Evolutionary conservation across 2,329 filamentous ascomycete species (phyloP), one percentile per base, ranked within the genome.

Genomic region (Bimuria novae-zelandiae): DNA sequence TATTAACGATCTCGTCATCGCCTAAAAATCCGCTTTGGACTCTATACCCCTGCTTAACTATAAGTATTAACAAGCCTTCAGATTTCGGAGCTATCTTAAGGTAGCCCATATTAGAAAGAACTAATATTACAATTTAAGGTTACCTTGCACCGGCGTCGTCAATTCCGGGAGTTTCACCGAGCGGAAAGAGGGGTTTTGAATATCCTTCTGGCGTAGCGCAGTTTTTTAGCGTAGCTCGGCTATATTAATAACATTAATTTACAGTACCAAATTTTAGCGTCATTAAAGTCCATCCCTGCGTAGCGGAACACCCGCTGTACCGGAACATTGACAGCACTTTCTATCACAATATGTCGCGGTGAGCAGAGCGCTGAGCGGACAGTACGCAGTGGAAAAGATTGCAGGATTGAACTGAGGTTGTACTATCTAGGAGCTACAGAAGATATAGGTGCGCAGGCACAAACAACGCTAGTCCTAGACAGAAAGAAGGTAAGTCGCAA

Each of bases 1-100:
- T 40, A 17, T 40, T 40, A 17, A 21, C 36, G 36, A 40, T 14
- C 23, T 39, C 36, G 11, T 49, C 19, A 49, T 30, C 3, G n/a
- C 36, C 47, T 33, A 22, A 30, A 35, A 30, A 49, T 49, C 36
- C n/a, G 36, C 36, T 49, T 49, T 32, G 16, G 36, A 23, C 30
- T 22, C 19, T 23, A 25, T 36, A 23, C 47, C 37, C 35, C 29
- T 50, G 37, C 29, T 50, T 35, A 17, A 43, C 17, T 8, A 43
- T 21, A 6, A 50, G 19, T 36, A 36, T 36, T 17, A 22, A 43
- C 17, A 43, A 36, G 37, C 14, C 47, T 43, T 14, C 19, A 37
- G 17, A 35, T 33, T 43, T 50, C 37, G 27, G 47, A 17, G 37
- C 37, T 43, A 16, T 50, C n/a, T 27, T 36, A 43, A 19, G 21